Evolutionary conservation across 345 rosid species (phyloP).

Genomic region (Nephelium lappaceum): DNA sequence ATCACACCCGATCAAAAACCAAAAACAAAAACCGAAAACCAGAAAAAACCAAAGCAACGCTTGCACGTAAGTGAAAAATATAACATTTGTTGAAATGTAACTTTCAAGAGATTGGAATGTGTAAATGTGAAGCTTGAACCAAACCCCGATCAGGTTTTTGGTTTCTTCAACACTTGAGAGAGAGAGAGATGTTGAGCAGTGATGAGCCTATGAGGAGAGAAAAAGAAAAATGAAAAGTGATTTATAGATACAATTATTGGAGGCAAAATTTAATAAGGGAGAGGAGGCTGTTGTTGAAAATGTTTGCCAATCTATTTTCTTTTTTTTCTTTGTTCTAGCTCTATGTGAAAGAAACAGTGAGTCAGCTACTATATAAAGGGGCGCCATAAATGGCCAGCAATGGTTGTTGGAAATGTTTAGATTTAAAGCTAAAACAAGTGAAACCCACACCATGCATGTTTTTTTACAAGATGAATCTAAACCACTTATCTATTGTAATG

Average conservation of each 20-base stretch:
- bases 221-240: neutral
- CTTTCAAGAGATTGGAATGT: neutral
- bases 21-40: no score
- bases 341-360: neutral
- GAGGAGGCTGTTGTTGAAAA: constrained; percentile 15
- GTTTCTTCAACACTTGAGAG: neutral
- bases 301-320: neutral
- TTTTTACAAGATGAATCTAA: neutral
- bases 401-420: constrained; percentile 14
- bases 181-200: neutral
- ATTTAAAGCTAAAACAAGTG: neutral
- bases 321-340: neutral
- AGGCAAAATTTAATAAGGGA: constrained; percentile 15
- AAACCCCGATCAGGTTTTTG: constrained; percentile 13
- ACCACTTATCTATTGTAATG: neutral
- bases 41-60: neutral
- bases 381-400: constrained; percentile 22
- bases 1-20: neutral
- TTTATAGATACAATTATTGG: constrained; percentile 22
- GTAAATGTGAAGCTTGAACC: neutral
- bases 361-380: neutral
- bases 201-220: neutral
- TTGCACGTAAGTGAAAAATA: neutral
- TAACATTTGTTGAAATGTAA: constrained; percentile 1
- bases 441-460: neutral